Conservation (phyloP, 148 eudicot genomes). For the Cornus florida region DNA sequence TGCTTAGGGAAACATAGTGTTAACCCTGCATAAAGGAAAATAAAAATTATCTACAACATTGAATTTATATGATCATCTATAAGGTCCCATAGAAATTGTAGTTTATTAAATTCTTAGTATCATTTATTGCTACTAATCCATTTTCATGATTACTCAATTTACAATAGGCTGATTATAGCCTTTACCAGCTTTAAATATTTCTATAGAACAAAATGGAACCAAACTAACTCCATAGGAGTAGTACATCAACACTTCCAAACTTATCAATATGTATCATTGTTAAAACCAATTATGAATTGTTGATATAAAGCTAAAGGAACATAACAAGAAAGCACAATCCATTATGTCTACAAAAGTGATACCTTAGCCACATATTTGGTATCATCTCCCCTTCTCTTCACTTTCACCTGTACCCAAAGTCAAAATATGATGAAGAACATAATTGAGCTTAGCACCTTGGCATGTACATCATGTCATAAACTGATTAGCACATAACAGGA, state of each 20-base stretch:
- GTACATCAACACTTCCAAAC: neutral
- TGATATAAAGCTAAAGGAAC: neutral
- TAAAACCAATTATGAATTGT: no score
- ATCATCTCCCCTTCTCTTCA: constrained; percentile 96
- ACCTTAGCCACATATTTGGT: constrained; percentile 99
- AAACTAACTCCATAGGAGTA: neutral
- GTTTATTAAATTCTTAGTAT: neutral
- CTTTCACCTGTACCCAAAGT: constrained; percentile 67
- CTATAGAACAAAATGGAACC: constrained; percentile 2
- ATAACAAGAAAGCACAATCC: constrained; percentile 6
- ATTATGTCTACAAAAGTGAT: constrained; percentile 17
- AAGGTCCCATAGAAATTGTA: neutral
- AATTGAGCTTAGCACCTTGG: neutral
- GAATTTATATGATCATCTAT: neutral
- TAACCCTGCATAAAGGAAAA: neutral
- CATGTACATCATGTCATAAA: neutral
- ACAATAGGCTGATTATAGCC: neutral
- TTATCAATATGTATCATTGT: no score
- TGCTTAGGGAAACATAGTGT: neutral
- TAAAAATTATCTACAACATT: neutral
- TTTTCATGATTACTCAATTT: neutral
- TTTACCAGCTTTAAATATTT: neutral
- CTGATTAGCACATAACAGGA: neutral
- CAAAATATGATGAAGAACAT: constrained; percentile 8
- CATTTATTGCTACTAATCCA: neutral